Evolutionary conservation across 1,139 yeast species (phyloP).

Genomic region (Nakaseomyces sp.): DNA sequence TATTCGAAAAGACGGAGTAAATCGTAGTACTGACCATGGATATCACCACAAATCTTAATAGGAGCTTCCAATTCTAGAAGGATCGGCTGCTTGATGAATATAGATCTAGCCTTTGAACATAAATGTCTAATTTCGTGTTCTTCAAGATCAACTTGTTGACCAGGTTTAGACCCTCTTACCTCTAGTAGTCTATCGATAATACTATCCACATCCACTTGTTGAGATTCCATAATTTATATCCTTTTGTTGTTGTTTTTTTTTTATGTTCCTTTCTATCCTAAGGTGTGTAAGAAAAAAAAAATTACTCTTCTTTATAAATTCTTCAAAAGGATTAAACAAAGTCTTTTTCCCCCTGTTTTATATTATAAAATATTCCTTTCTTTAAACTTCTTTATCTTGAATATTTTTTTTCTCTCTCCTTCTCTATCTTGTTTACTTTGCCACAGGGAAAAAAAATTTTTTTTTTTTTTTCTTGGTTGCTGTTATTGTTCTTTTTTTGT

Average conservation of each 20-base stretch:
- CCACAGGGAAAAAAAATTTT: background rate
- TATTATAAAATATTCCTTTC: too few relatives aligned
- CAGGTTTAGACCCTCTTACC: constrained; percentile 97
- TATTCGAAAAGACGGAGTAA: constrained; percentile 87
- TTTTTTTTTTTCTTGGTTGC: background rate
- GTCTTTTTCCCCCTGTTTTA: too few relatives aligned
- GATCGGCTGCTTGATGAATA: constrained; percentile 95
- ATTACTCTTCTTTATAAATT: too few relatives aligned
- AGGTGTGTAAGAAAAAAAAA: too few relatives aligned
- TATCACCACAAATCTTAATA: constrained; percentile 87
- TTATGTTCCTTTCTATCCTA: background rate
- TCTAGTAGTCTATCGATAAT: constrained; percentile 94
- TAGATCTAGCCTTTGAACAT: constrained; percentile 96
- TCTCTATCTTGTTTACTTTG: background rate
- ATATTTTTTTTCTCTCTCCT: too few relatives aligned
- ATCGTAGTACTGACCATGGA: constrained; percentile 95
- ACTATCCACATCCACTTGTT: constrained; percentile 93
- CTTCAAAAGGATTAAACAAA: too few relatives aligned
- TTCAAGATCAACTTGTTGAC: constrained; percentile 87
- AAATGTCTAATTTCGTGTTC: constrained; percentile 92
- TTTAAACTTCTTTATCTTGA: too few relatives aligned
- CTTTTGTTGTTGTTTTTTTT: background rate
- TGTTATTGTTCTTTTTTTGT: background rate
- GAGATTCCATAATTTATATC: constrained; percentile 35
- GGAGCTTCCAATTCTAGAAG: constrained; percentile 94